These are phyloP conservation scores for Acer campestre DNA, from an alignment of 345 rosid genomes.

Conservation along the genomic window DNA sequence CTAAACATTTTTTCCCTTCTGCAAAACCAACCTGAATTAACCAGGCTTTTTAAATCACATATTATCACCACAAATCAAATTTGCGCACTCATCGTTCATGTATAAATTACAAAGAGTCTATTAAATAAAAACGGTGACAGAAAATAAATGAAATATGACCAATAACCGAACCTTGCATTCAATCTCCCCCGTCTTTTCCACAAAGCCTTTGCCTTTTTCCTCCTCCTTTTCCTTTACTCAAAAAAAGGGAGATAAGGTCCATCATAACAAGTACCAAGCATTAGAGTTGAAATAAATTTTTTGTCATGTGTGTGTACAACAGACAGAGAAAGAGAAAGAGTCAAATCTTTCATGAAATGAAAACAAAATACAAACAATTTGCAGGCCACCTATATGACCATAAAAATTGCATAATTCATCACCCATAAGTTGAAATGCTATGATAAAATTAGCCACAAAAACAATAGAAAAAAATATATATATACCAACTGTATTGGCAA, in stretches of 20 bases:
- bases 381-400: not conserved
- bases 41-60: not conserved
- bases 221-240: conserved; percentile 14
- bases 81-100: not conserved
- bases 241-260: not conserved
- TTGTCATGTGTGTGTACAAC: not conserved
- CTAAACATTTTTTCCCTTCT: not conserved
- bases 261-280: not conserved
- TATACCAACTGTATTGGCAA: conserved; percentile 27
- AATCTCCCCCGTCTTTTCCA: conserved; percentile 11
- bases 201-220: conserved; percentile 11
- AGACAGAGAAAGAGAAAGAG: not conserved
- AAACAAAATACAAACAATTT: not conserved
- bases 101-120: not conserved
- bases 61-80: not conserved
- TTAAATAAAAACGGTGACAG: not conserved
- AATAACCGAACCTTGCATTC: conserved; percentile 34
- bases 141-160: not conserved
- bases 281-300: not conserved
- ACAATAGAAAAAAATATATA: not conserved
- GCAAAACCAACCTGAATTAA: not conserved
- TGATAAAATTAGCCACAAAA: not conserved
- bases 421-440: not conserved
- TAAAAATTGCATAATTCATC: not conserved
- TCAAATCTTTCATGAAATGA: not conserved